These are phyloP conservation scores for Aschersonia sp. DNA, from an alignment of 2,329 filamentous ascomycete genomes.

Conservation along the genomic window DNA sequence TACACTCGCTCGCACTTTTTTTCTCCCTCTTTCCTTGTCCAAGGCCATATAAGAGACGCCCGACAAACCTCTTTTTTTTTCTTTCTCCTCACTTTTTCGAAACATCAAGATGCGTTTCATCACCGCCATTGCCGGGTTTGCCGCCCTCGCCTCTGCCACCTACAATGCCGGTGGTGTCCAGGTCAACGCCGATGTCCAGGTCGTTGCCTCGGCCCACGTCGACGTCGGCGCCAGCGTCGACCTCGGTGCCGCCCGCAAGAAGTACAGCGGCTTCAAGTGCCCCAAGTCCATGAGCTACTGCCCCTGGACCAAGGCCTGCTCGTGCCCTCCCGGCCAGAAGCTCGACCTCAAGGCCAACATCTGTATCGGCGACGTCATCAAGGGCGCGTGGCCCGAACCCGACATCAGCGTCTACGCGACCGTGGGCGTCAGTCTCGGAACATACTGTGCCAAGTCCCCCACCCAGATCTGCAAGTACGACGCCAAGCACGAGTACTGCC, in stretches of 20 bases:
- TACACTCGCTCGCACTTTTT: too few relatives aligned
- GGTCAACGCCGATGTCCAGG: conserved; percentile 4
- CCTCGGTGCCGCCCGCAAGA: conserved; percentile 9
- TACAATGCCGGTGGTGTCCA: conserved; percentile 13
- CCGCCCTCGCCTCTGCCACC: conserved; percentile 8
- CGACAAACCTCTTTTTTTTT: background rate
- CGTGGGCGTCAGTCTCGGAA: conserved; percentile 13
- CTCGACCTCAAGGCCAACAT: conserved; percentile 16
- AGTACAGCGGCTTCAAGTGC: conserved; percentile 13
- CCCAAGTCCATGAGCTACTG: conserved; percentile 20
- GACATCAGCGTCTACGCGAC: conserved; percentile 10
- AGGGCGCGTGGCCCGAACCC: conserved; percentile 20
- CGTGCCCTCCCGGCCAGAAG: conserved; percentile 25
- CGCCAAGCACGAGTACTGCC: conserved; percentile 18
- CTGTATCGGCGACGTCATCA: conserved; percentile 13
- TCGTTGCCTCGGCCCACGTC: conserved; percentile 4
- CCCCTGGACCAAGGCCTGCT: conserved; percentile 24
- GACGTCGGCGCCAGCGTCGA: conserved; percentile 1
- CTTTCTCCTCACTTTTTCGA: background rate
- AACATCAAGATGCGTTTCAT: conserved; percentile 17
- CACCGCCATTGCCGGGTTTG: conserved; percentile 13
- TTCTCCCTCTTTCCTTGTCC: too few relatives aligned
- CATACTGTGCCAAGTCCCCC: conserved; percentile 20
- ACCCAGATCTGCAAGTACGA: conserved; percentile 20
- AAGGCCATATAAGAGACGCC: too few relatives aligned